Percentiles rank a stretch among this genome's conserved stretches.
Conservation (phyloP, 2,329 filamentous ascomycete species). For the Simplicillium aogashimaense region DNA sequence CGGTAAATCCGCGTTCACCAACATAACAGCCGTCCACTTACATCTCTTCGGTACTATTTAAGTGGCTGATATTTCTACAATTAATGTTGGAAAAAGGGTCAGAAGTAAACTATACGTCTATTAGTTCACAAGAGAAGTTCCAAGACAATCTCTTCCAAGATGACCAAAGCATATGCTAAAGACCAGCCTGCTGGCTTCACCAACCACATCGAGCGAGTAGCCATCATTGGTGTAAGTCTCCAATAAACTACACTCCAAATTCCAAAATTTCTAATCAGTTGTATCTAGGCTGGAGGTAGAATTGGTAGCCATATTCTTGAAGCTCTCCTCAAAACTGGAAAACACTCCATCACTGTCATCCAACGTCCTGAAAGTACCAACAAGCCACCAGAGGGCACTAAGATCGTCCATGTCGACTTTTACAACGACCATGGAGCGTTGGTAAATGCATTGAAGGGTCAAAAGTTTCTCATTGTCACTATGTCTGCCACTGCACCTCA, state of each 20-base stretch:
- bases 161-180: slow-evolving; percentile 11
- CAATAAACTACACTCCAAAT: not conserved
- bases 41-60: too few relatives aligned
- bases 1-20: too few relatives aligned
- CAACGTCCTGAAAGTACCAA: slow-evolving; percentile 31
- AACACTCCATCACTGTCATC: slow-evolving; percentile 40
- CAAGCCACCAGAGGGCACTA: slow-evolving; percentile 32
- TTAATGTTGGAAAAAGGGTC: too few relatives aligned
- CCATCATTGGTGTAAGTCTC: slow-evolving; percentile 30
- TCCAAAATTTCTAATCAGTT: not conserved
- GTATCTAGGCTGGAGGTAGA: slow-evolving; percentile 27
- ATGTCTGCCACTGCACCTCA: slow-evolving; percentile 29
- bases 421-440: slow-evolving; percentile 27
- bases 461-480: slow-evolving; percentile 48
- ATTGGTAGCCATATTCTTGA: slow-evolving; percentile 26
- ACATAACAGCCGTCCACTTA: too few relatives aligned
- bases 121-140: too few relatives aligned
- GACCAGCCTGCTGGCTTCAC: slow-evolving; percentile 17
- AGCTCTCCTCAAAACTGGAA: slow-evolving; percentile 33
- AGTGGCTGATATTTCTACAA: too few relatives aligned
- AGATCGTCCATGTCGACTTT: slow-evolving; percentile 32
- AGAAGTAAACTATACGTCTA: too few relatives aligned
- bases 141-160: too few relatives aligned
- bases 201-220: slow-evolving; percentile 26
- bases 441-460: slow-evolving; percentile 37